These are phyloP conservation scores for Gynandropsis gynandra DNA, from an alignment of 345 rosid genomes.

Conservation along the genomic window DNA sequence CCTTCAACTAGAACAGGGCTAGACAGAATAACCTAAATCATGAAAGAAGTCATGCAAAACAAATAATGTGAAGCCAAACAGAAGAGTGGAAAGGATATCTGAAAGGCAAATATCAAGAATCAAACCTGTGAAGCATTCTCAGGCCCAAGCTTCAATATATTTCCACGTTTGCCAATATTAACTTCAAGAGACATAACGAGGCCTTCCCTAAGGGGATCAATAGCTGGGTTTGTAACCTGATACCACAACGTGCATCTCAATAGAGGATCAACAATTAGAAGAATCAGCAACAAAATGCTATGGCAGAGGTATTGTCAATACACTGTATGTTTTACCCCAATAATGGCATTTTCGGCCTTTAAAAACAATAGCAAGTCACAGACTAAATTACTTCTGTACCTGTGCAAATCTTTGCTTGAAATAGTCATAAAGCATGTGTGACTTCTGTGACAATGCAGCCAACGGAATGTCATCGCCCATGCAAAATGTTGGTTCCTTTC, in stretches of 20 bases:
- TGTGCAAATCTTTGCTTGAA: constrained; percentile 99
- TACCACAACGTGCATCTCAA: constrained; percentile 9
- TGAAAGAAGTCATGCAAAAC: too few species aligned
- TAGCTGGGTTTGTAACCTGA: constrained; percentile 98
- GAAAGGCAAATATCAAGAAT: constrained; percentile 4
- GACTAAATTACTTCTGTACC: constrained; percentile 43
- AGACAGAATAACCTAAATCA: constrained; percentile 62
- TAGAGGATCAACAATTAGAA: constrained; percentile 13
- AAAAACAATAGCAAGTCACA: too few species aligned
- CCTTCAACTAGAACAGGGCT: constrained; percentile 90
- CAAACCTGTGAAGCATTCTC: constrained; percentile 88
- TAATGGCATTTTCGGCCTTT: too few species aligned
- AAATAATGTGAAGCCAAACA: constrained; percentile 2
- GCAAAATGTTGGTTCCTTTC: constrained; percentile 97
- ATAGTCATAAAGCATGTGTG: constrained; percentile 93
- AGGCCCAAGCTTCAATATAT: constrained; percentile 86
- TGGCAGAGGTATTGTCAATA: background rate
- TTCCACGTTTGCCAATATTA: constrained; percentile 87
- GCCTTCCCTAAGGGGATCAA: constrained; percentile 96
- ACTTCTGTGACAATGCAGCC: constrained; percentile 77
- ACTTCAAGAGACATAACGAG: constrained; percentile 98
- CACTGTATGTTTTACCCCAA: background rate
- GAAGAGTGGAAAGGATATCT: background rate
- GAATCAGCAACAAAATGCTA: too few species aligned
- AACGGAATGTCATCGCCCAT: constrained; percentile 94